Evolutionary conservation across 352 stramenopile genomes (phyloP), one percentile per base, ranked within the genome.

Genomic region (Globisporangium carolinianum): DNA sequence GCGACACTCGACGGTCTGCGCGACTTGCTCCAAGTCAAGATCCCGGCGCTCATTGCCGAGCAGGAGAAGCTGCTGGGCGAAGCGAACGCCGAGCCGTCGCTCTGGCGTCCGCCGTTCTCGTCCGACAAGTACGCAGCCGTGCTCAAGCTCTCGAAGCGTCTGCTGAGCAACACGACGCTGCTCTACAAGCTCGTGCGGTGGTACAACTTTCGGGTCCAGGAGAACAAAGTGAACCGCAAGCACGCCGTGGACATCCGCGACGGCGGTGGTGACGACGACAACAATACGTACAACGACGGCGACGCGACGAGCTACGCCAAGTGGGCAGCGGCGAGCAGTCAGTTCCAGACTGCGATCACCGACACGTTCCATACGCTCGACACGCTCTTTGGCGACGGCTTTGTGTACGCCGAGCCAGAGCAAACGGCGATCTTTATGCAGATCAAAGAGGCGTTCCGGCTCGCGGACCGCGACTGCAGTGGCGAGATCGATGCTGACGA

Each of bases 341-440:
- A 79, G 57, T 86, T 89, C 55, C 57, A 71, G 47, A 69, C 63
- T 2, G 68, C 79, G 4, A 71, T 90, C 5, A 69, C 62, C 7
- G 81, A 93, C 36, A 82, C 76, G 1, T 93, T 93, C 55, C 65
- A 80, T 37, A 93, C 83, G 14, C 60, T 93, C 39, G 63, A 87
- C 43, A 73, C 80, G 61, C 68, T 93, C 5, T 93, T 93, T 51
- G 69, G 81, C 32, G 79, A 91, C 10, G 70, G 73, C 4, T 93
- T 93, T 55, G 54, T 80, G 47, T 93, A 91, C 62, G 77, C 83
- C 0, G 77, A 93, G 39, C 73, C 79, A 32, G 83, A 93, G 18
- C 77, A 93, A 50, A 93, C 83, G 0, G 83, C 83, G 11, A 66
- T 93, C 53, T 93, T 91, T 60, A 89, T 93, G 83, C 83, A 93